Percentiles rank a stretch among this genome's conserved stretches.
These are phyloP conservation scores for Dioscorea dumetorum DNA, from an alignment of 106 monocot genomes.

Conservation along the genomic window DNA sequence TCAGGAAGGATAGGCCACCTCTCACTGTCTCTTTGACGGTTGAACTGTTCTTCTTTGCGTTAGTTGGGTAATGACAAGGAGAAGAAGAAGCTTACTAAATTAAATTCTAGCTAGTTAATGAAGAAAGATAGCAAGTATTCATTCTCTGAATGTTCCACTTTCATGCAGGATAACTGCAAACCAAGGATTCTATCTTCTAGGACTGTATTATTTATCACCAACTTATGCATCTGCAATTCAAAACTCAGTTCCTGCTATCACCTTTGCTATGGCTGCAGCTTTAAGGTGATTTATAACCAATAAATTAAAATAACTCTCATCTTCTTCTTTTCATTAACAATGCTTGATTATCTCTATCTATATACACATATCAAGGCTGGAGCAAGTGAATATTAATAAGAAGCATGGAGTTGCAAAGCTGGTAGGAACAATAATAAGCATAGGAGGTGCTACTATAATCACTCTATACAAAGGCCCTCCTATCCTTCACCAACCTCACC, in stretches of 20 bases:
- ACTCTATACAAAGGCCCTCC: slow-evolving; percentile 86
- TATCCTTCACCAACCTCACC: slow-evolving; percentile 23
- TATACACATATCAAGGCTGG: slow-evolving; percentile 50
- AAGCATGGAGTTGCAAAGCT: slow-evolving; percentile 74
- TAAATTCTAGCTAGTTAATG: no score
- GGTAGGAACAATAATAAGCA: slow-evolving; percentile 67
- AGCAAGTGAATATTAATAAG: slow-evolving; percentile 42
- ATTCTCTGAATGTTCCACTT: no score
- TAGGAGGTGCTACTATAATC: slow-evolving; percentile 73
- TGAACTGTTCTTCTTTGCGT: slow-evolving; percentile 66
- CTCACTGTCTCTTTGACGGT: slow-evolving; percentile 47
- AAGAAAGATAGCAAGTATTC: no score
- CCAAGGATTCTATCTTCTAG: slow-evolving; percentile 80
- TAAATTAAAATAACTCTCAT: neutral
- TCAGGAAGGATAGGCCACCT: slow-evolving; percentile 71
- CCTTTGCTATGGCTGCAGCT: slow-evolving; percentile 76
- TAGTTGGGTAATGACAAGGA: slow-evolving; percentile 45
- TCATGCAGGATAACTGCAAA: slow-evolving; percentile 67
- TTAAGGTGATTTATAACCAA: slow-evolving; percentile 33
- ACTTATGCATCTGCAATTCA: slow-evolving; percentile 90
- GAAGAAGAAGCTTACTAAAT: neutral
- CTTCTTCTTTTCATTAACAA: neutral
- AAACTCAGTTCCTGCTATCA: slow-evolving; percentile 72
- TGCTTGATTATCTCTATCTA: neutral
- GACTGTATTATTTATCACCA: slow-evolving; percentile 69